Evolutionary conservation across 73 alveolate species (phyloP).

Genomic region (Paramecium primaurelia): DNA sequence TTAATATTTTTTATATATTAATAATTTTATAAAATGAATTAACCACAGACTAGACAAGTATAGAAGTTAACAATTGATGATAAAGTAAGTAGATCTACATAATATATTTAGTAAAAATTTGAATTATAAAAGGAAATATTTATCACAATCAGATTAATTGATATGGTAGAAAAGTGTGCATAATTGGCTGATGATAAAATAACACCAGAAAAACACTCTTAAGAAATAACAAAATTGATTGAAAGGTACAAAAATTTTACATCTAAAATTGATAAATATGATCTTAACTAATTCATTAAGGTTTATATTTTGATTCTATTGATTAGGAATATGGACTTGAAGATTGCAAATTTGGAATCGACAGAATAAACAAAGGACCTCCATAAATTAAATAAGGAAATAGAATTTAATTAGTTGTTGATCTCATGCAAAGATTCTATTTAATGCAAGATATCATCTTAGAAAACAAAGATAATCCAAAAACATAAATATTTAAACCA

Average conservation of each 20-base stretch:
- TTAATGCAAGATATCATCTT: background rate
- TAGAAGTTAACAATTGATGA: constrained; percentile 7
- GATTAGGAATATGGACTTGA: constrained; percentile 25
- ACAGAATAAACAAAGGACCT: constrained; percentile 6
- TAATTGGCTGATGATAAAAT: constrained; percentile 41
- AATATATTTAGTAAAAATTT: background rate
- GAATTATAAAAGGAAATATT: constrained; percentile 18
- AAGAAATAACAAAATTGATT: constrained; percentile 1
- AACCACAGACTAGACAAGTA: background rate
- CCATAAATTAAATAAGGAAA: constrained; percentile 19
- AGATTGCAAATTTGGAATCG: constrained; percentile 47
- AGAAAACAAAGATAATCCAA: background rate
- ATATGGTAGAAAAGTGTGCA: constrained; percentile 56
- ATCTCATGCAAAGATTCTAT: background rate
- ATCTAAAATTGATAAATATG: background rate
- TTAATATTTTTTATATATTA: background rate
- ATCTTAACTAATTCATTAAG: background rate
- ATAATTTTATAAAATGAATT: background rate
- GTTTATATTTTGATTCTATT: background rate
- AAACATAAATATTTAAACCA: background rate
- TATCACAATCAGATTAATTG: constrained; percentile 25
- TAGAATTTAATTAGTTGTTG: background rate
- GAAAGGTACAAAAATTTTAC: background rate
- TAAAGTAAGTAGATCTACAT: background rate
- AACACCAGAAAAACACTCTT: background rate